phyloP scores from a whole-genome alignment of 306 rosid genomes.

The Acacia melanoxylon region DNA sequence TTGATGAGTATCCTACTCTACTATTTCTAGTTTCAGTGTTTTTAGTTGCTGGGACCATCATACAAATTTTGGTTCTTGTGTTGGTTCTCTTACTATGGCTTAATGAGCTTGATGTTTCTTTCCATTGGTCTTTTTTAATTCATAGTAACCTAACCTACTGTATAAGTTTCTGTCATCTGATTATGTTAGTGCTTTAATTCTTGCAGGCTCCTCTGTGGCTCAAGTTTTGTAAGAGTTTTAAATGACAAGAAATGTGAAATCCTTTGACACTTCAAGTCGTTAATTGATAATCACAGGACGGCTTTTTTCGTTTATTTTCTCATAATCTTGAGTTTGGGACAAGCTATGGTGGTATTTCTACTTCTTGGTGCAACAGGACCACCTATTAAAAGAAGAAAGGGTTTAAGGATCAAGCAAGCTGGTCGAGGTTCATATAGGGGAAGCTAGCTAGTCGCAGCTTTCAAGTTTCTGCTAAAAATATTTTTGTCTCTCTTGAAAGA shows the following conservation, averaged over 20 bases:
- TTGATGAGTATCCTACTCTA: background rate
- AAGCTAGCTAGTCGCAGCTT: conserved; percentile 67
- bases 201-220: conserved; percentile 35
- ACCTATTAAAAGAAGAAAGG: conserved; percentile 73
- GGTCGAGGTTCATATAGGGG: conserved; percentile 91
- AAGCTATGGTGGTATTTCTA: conserved; percentile 61
- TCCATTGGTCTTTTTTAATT: background rate
- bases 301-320: conserved; percentile 41
- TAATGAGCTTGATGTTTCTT: background rate
- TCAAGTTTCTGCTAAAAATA: conserved; percentile 27
- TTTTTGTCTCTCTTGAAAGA: conserved; percentile 15
- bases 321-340: conserved; percentile 42
- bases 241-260: conserved; percentile 25
- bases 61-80: background rate
- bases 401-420: conserved; percentile 81
- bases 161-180: background rate
- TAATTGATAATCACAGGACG: conserved; percentile 43
- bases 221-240: conserved; percentile 7
- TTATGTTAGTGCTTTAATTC: background rate
- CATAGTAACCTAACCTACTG: conserved; percentile 1
- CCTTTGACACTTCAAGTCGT: conserved; percentile 24
- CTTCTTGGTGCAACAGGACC: conserved; percentile 62
- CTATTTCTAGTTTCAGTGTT: background rate
- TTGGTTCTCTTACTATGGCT: conserved; percentile 1
- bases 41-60: background rate